Evolutionary conservation across 2,329 filamentous ascomycete species (phyloP).

Genomic region (Fusarium xyrophilum): DNA sequence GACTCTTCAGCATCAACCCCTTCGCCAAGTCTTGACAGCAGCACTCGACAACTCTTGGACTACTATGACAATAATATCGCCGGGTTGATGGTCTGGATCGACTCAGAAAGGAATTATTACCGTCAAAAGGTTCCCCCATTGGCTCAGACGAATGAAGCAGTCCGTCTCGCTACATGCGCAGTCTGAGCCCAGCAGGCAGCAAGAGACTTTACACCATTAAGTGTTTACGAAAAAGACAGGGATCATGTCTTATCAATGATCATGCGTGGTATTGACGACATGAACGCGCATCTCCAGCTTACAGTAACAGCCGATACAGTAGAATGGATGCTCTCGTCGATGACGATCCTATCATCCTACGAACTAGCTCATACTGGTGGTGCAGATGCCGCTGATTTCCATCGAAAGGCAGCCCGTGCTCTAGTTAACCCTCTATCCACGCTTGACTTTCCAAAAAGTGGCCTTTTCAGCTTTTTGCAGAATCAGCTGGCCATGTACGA

Average conservation of each 20-base stretch:
- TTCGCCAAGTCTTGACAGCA: fast-evolving
- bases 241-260: not conserved
- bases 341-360: not conserved
- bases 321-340: not conserved
- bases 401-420: not conserved
- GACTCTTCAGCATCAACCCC: fast-evolving
- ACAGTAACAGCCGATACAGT: not conserved
- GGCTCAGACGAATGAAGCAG: not conserved
- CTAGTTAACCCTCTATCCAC: not conserved
- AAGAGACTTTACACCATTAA: not conserved
- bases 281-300: fast-evolving
- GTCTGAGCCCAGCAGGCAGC: not conserved
- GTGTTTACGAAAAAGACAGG: not conserved
- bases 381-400: not conserved
- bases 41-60: not conserved
- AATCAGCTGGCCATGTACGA: not conserved
- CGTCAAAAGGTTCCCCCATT: not conserved
- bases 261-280: not conserved
- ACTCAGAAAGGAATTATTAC: not conserved
- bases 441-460: fast-evolving
- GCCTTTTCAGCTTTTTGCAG: not conserved
- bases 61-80: not conserved
- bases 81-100: not conserved
- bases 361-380: not conserved
- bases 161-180: not conserved